Base-by-base conservation (phyloP, 352 stramenopile genomes). In the Phytophthora brassicae region DNA sequence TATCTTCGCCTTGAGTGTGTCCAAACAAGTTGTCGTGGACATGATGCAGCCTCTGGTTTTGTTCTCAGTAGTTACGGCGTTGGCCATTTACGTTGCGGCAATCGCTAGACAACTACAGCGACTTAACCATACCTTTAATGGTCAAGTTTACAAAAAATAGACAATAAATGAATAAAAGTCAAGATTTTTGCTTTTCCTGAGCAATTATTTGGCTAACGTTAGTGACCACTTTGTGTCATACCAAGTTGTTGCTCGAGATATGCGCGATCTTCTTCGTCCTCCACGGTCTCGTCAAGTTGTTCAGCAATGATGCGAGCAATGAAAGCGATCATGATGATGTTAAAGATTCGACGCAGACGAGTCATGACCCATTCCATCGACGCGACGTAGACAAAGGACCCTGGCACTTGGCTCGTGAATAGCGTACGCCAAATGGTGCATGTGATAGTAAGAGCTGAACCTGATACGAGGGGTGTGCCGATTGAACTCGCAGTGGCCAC, bases 301-400 rank as follows among this genome's bases (percentile, higher is more conserved):
- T 90, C 81, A 6, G 79, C 81, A 49, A 90, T 73, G 33, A 91
- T 80, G 9, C 79, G 74, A 16, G 79, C 79, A 23, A 88, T 84
- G 58, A 88, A 85, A 7, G 74, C 74, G n/a, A 83, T 68, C 22
- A 83, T 63, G n/a, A 84, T 72, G 53, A 86, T 72, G 67, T 90
- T 90, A 50, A 80, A 75, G 7, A 77, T 74, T 36, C 77, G 77
- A 5, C 78, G 76, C 22, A 90, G 70, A 31, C 81, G 81, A 72
- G 66, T 48, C 33, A 77, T 77, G 45, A 79, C 55, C 78, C 78
- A 88, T 54, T 90, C 76, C 65, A 81, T 75, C 8, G 56, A 49
- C 8, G 66, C 56, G 39, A 86, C 60, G 47, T 81, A 75, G 29
- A 64, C 57, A 26, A 87, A 85, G 2, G 66, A 81, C 3, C 54